Conservation (phyloP, 129 eudicot species). For the Centaurea solstitialis region DNA sequence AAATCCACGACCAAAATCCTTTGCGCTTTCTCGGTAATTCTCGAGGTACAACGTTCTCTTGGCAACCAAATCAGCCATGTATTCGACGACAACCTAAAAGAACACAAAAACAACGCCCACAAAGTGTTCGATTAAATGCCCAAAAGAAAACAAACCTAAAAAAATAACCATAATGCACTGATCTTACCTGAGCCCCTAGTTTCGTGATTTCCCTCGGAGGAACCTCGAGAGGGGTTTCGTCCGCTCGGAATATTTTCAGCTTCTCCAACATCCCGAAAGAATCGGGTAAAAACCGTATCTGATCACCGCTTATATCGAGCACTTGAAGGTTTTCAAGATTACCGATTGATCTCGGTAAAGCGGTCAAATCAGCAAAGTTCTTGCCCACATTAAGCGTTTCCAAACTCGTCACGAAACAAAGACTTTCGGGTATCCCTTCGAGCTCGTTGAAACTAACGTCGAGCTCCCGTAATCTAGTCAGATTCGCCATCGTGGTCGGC, state of each 20-base stretch:
- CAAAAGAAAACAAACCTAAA: background rate
- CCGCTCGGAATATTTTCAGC: constrained; percentile 58
- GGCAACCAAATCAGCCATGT: constrained; percentile 63
- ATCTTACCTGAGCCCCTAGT: constrained; percentile 84
- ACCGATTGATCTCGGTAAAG: constrained; percentile 77
- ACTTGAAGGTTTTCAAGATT: constrained; percentile 80
- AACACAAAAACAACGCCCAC: background rate
- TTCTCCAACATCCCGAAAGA: constrained; percentile 68
- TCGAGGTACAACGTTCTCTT: constrained; percentile 37
- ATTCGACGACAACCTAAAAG: constrained; percentile 69
- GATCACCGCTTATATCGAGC: constrained; percentile 80
- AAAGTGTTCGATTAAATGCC: constrained; percentile 6
- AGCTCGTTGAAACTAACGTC: constrained; percentile 86
- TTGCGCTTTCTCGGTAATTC: constrained; percentile 40
- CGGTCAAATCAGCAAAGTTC: constrained; percentile 76
- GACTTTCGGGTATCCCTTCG: constrained; percentile 75
- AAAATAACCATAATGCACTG: constrained; percentile 1
- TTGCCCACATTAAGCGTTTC: constrained; percentile 62
- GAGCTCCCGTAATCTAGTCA: constrained; percentile 53
- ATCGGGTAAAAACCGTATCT: constrained; percentile 69
- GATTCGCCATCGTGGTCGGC: constrained; percentile 78
- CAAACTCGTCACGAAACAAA: constrained; percentile 55
- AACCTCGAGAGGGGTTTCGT: constrained; percentile 79
- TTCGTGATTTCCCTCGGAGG: constrained; percentile 68
- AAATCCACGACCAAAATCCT: constrained; percentile 65